These are phyloP conservation scores for Aspergillus niger DNA, from an alignment of 2,329 filamentous ascomycete species.

Conservation along the genomic window DNA sequence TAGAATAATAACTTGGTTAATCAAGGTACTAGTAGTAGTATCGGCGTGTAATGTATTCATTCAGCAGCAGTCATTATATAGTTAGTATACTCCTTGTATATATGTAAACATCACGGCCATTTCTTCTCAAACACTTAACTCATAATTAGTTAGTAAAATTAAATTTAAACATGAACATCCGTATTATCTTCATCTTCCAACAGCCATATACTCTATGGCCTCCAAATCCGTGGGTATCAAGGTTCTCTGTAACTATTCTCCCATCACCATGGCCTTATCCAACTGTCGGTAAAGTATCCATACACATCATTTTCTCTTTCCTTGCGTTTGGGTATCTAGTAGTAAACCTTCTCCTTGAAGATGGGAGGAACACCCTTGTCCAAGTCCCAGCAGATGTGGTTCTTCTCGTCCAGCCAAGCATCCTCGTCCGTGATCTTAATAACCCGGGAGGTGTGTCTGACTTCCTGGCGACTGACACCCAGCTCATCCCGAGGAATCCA, in stretches of 20 bases:
- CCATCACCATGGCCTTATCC: not conserved
- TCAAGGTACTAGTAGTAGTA: too few species aligned
- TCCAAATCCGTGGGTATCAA: not conserved
- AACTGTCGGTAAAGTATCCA: not conserved
- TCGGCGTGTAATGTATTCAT: not conserved
- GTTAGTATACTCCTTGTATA: not conserved
- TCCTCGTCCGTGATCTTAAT: constrained; percentile 81
- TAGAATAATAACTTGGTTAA: too few species aligned
- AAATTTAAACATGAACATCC: not conserved
- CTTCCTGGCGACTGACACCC: constrained; percentile 75
- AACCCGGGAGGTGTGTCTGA: constrained; percentile 68
- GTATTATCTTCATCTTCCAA: not conserved
- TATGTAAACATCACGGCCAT: not conserved
- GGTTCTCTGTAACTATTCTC: not conserved
- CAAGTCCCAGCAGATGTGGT: constrained; percentile 62
- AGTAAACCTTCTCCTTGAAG: constrained; percentile 59
- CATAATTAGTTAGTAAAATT: too few species aligned
- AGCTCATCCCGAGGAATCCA: constrained; percentile 80
- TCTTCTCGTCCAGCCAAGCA: constrained; percentile 70
- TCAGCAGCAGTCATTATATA: not conserved
- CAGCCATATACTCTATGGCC: not conserved
- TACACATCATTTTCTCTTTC: too few species aligned
- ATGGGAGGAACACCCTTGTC: constrained; percentile 61
- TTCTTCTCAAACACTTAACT: too few species aligned
- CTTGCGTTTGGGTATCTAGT: constrained; percentile 34